Evolutionary conservation across 257 asterid species (phyloP), one percentile per base, ranked within the genome.

Genomic region (Solanum sitiens): DNA sequence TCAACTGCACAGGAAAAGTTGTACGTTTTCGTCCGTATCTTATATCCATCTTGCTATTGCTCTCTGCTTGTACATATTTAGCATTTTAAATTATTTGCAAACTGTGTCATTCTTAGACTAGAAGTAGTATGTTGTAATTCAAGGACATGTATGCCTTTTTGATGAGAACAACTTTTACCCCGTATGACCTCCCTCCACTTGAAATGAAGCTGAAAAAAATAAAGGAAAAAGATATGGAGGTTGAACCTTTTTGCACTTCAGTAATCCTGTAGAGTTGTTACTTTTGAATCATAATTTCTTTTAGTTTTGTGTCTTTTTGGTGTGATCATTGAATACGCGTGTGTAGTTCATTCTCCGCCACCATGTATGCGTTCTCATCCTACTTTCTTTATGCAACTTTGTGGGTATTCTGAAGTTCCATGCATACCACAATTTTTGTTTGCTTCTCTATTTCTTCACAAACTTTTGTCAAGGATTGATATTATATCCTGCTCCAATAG

Each of bases 21-120:
- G 98, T 95, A 95, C 82, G 93, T 71, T 87, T 40, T 68, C 35
- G 33, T 85, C 79, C 20, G 39, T 30, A 35, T 71, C 83, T 35
- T 59, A 6, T 45, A 12, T 59, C 83, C 45, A 83, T n/a, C 45
- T 72, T 25, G 39, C 74, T 63, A 53, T 50, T 76, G 53, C 71
- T 70, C 75, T 72, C 53, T 47, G 59, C 70, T 27, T 39, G 65
- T 61, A 63, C 80, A 40, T 65, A 80, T 80, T 45, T 45, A 47
- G 39, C 70, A 47, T 80, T 47, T 18, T 3, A 80, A 30, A 80
- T 50, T 80, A 50, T 15, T 32, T 47, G 42, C 68, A 79, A 45
- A 45, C 45, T 47, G 67, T 18, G 18, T 80, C 20, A 30, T 47
- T 80, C 18, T 45, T 80, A 18, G 18, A 80, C 68, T 47, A 80